Conservation (phyloP, 768 basidiomycete genomes). For the Trametes cingulata region DNA sequence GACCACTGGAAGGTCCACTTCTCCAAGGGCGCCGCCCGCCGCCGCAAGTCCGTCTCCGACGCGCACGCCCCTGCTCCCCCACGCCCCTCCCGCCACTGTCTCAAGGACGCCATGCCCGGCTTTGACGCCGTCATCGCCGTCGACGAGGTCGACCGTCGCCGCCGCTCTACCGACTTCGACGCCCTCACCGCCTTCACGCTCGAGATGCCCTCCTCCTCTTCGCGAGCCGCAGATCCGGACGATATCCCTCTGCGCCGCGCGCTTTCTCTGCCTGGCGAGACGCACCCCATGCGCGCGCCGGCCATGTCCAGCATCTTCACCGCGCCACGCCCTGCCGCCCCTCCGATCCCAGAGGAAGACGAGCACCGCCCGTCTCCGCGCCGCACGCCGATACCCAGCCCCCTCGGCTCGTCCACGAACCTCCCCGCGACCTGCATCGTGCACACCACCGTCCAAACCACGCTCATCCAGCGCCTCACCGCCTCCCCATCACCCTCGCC, state of each 20-base stretch:
- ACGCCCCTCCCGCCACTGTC: constrained; percentile 21
- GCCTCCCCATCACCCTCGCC: neutral
- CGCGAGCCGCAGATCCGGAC: neutral
- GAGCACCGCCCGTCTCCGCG: constrained; percentile 29
- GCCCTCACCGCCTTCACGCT: constrained; percentile 11
- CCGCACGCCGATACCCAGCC: constrained; percentile 16
- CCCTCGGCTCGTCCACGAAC: constrained; percentile 9
- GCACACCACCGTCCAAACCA: neutral
- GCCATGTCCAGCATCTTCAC: neutral
- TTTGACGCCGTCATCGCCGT: constrained; percentile 45
- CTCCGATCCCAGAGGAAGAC: constrained; percentile 31
- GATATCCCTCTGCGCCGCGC: constrained; percentile 14
- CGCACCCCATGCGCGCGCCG: constrained; percentile 2
- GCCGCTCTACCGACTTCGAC: constrained; percentile 37
- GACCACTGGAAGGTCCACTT: constrained; percentile 66
- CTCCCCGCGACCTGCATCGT: constrained; percentile 1
- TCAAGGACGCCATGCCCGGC: constrained; percentile 24
- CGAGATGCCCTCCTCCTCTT: neutral
- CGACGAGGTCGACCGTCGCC: constrained; percentile 64
- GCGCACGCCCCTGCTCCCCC: constrained; percentile 12
- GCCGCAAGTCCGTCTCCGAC: constrained; percentile 42
- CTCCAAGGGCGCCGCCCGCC: constrained; percentile 58
- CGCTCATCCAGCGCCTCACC: neutral
- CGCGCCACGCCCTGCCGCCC: neutral
- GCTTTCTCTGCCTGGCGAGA: constrained; percentile 13